Percentiles rank a stretch among this genome's conserved stretches.
phyloP scores from a whole-genome alignment of 139 green algal species.

The Chlorella ohadii region DNA sequence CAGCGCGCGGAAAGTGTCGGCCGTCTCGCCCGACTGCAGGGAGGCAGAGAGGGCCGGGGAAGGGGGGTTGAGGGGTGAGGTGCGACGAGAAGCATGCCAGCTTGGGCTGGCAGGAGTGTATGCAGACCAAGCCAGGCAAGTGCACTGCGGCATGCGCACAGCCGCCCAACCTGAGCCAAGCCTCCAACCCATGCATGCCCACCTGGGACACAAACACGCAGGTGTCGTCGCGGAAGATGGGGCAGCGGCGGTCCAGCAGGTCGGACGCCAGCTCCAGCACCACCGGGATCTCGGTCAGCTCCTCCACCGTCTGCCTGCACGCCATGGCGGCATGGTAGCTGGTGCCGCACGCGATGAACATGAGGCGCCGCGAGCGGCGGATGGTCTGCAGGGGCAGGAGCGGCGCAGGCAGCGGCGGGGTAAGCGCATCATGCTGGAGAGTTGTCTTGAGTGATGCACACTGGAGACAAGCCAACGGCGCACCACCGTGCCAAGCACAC shows the following conservation, averaged over 20 bases:
- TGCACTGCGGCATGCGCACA: too few relatives aligned
- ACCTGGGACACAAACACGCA: slow-evolving; percentile 68
- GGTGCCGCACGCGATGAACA: slow-evolving; percentile 94
- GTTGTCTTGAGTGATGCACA: background rate
- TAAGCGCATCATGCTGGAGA: too few relatives aligned
- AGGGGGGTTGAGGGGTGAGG: too few relatives aligned
- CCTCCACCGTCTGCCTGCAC: slow-evolving; percentile 65
- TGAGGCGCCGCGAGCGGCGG: slow-evolving; percentile 78
- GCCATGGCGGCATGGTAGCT: slow-evolving; percentile 74
- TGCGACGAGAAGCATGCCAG: too few relatives aligned
- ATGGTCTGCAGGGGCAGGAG: slow-evolving; percentile 70
- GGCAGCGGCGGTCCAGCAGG: slow-evolving; percentile 70
- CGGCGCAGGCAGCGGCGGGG: background rate
- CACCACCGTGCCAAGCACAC: background rate
- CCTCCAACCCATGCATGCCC: background rate
- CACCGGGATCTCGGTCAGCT: slow-evolving; percentile 63
- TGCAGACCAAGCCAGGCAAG: too few relatives aligned
- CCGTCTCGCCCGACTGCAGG: slow-evolving; percentile 75
- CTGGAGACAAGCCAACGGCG: background rate
- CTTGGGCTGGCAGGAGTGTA: too few relatives aligned
- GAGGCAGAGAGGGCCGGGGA: too few relatives aligned
- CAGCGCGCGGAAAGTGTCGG: slow-evolving; percentile 77
- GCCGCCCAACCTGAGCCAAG: too few relatives aligned
- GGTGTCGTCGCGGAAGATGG: slow-evolving; percentile 79
- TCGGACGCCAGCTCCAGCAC: slow-evolving; percentile 79